These are phyloP conservation scores for Ammopiptanthus mongolicus DNA, from an alignment of 306 rosid species.

Conservation along the genomic window DNA sequence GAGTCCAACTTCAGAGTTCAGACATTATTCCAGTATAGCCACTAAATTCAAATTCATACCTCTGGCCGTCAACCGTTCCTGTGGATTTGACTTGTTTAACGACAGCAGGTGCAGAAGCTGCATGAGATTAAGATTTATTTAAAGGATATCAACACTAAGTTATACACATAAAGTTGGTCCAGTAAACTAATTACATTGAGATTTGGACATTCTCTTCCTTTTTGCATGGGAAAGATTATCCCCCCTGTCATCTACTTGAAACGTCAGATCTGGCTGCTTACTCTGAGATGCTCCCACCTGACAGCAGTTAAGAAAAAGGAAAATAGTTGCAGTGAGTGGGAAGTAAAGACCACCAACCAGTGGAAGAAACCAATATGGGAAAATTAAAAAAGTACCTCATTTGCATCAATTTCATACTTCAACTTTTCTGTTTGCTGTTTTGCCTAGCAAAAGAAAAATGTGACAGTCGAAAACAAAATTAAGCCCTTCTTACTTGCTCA, in stretches of 20 bases:
- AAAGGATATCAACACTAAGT: slow-evolving; percentile 7
- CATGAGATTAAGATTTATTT: slow-evolving; percentile 29
- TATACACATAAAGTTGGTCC: background rate
- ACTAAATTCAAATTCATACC: slow-evolving; percentile 41
- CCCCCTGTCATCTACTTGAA: slow-evolving; percentile 22
- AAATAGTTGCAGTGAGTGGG: background rate
- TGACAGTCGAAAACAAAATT: slow-evolving; percentile 18
- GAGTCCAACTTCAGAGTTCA: background rate
- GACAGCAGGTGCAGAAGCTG: slow-evolving; percentile 51
- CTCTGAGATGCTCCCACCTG: slow-evolving; percentile 33
- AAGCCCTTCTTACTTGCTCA: background rate
- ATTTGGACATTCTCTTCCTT: slow-evolving; percentile 41
- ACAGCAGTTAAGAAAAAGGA: slow-evolving; percentile 7
- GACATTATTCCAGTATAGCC: slow-evolving; percentile 14
- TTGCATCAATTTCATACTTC: slow-evolving; percentile 25
- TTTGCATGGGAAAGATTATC: slow-evolving; percentile 24
- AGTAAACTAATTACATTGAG: slow-evolving; percentile 41
- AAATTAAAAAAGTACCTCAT: slow-evolving; percentile 30
- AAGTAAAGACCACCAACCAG: slow-evolving; percentile 7
- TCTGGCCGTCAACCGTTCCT: slow-evolving; percentile 35
- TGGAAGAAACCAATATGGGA: slow-evolving; percentile 1
- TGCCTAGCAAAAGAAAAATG: slow-evolving; percentile 28
- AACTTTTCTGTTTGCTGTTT: slow-evolving; percentile 11
- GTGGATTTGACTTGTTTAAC: slow-evolving; percentile 30
- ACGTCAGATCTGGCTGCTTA: slow-evolving; percentile 34